Evolutionary conservation across 305 asterid species (phyloP).

Genomic region (Coffea humblotiana): DNA sequence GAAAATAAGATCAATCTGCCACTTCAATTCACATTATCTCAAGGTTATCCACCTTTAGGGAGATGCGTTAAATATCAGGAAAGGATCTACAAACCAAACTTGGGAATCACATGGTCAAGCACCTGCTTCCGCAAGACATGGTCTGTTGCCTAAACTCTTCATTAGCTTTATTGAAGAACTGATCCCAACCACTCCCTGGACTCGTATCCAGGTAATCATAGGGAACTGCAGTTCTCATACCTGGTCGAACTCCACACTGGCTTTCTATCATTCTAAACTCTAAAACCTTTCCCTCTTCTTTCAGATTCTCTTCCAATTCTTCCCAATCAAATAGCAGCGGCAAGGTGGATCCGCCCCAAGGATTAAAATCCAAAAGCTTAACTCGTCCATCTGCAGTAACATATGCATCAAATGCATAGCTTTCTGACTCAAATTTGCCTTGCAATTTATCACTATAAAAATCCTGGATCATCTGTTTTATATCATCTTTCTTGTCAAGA

Average conservation of each 20-base stretch:
- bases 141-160: conserved; percentile 48
- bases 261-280: conserved; percentile 68
- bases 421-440: conserved; percentile 51
- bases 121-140: conserved; percentile 35
- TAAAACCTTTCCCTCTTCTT: conserved; percentile 28
- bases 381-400: conserved; percentile 60
- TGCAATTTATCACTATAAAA: conserved; percentile 46
- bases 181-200: conserved; percentile 90
- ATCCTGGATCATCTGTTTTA: conserved; percentile 33
- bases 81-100: neutral
- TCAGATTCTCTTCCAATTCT: conserved; percentile 54
- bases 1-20: neutral
- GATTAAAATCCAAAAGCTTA: conserved; percentile 84
- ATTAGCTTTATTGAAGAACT: conserved; percentile 64
- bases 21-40: neutral
- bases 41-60: neutral
- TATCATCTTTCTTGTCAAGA: conserved; percentile 37
- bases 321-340: conserved; percentile 76
- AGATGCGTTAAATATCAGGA: too few relatives aligned
- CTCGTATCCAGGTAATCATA: conserved; percentile 81
- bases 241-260: conserved; percentile 71
- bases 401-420: conserved; percentile 73
- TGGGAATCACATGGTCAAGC: conserved; percentile 31
- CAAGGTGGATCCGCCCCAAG: conserved; percentile 85
- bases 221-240: conserved; percentile 85